These are phyloP conservation scores for Spatholobus suberectus DNA, from an alignment of 306 rosid genomes.

Conservation along the genomic window DNA sequence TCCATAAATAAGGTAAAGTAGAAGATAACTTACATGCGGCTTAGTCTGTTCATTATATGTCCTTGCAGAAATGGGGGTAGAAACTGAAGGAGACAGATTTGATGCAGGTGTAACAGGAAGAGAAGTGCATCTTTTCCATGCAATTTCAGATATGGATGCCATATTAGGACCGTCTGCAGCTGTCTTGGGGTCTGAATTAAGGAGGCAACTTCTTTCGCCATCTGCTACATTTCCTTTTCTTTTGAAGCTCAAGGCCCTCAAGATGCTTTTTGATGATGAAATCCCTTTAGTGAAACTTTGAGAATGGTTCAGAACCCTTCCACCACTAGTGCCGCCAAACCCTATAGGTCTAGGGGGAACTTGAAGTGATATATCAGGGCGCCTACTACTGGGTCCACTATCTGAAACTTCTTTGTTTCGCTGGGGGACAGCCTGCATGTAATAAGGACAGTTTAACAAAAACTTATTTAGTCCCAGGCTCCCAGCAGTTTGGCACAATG, in stretches of 20 bases:
- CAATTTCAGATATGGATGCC: slow-evolving; percentile 53
- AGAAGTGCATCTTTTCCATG: slow-evolving; percentile 84
- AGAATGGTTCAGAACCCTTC: slow-evolving; percentile 72
- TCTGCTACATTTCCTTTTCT: slow-evolving; percentile 60
- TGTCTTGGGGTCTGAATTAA: slow-evolving; percentile 60
- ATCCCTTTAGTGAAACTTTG: slow-evolving; percentile 69
- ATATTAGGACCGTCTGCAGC: slow-evolving; percentile 61
- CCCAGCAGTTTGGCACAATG: neutral
- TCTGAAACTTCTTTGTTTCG: slow-evolving; percentile 54
- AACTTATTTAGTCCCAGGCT: neutral
- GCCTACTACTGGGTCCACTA: slow-evolving; percentile 57
- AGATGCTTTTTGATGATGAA: slow-evolving; percentile 65
- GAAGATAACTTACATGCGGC: slow-evolving; percentile 58
- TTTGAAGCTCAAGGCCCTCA: slow-evolving; percentile 88
- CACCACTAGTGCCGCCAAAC: slow-evolving; percentile 61
- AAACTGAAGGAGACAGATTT: slow-evolving; percentile 68
- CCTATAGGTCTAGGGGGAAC: slow-evolving; percentile 83
- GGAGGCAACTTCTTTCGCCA: slow-evolving; percentile 89
- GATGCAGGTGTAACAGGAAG: slow-evolving; percentile 85
- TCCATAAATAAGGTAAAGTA: slow-evolving; percentile 32
- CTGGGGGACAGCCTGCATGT: slow-evolving; percentile 51
- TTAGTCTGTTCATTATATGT: slow-evolving; percentile 63
- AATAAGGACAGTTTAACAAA: slow-evolving; percentile 30
- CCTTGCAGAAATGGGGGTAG: slow-evolving; percentile 80
- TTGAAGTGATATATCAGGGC: slow-evolving; percentile 94